A percentile compares a stretch with the other conserved stretches of the same genome.
These are phyloP conservation scores for Suillus placidus DNA, from an alignment of 768 basidiomycete genomes.

Conservation along the genomic window DNA sequence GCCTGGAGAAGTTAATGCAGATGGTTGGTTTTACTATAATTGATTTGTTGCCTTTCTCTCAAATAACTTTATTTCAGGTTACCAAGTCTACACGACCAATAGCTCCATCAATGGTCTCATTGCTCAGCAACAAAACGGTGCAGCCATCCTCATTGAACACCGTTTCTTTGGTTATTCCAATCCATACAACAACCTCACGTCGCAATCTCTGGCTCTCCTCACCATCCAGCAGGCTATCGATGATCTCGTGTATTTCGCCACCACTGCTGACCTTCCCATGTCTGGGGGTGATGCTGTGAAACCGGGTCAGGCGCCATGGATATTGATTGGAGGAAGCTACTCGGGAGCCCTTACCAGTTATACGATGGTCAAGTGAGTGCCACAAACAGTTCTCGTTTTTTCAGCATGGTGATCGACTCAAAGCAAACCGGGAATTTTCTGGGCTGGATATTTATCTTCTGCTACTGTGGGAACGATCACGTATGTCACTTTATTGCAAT, in stretches of 20 bases:
- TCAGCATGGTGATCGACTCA: slow-evolving; percentile 10
- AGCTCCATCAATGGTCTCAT: slow-evolving; percentile 56
- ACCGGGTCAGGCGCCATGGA: slow-evolving; percentile 52
- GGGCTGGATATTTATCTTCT: slow-evolving; percentile 48
- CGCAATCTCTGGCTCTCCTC: slow-evolving; percentile 57
- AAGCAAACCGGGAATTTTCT: slow-evolving; percentile 43
- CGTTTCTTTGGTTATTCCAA: slow-evolving; percentile 77
- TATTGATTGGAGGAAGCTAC: slow-evolving; percentile 46
- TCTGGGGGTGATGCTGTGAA: slow-evolving; percentile 62
- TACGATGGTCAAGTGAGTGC: slow-evolving; percentile 67
- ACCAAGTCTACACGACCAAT: slow-evolving; percentile 61
- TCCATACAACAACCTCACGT: slow-evolving; percentile 60
- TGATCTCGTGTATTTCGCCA: slow-evolving; percentile 72
- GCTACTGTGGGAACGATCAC: slow-evolving; percentile 49
- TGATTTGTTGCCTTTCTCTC: neutral
- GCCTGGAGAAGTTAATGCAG: neutral
- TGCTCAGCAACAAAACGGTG: slow-evolving; percentile 40
- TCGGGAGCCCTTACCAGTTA: slow-evolving; percentile 54
- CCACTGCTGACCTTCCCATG: slow-evolving; percentile 68
- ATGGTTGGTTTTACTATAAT: neutral
- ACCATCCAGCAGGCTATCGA: slow-evolving; percentile 78
- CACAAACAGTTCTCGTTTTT: neutral
- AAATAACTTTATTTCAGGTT: slow-evolving; percentile 19
- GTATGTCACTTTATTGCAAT: slow-evolving; percentile 35
- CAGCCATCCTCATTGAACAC: slow-evolving; percentile 70